Base-by-base conservation (phyloP, 225 moss, liverwort and hornwort genomes). In the Pseudisothecium myosuroides region DNA sequence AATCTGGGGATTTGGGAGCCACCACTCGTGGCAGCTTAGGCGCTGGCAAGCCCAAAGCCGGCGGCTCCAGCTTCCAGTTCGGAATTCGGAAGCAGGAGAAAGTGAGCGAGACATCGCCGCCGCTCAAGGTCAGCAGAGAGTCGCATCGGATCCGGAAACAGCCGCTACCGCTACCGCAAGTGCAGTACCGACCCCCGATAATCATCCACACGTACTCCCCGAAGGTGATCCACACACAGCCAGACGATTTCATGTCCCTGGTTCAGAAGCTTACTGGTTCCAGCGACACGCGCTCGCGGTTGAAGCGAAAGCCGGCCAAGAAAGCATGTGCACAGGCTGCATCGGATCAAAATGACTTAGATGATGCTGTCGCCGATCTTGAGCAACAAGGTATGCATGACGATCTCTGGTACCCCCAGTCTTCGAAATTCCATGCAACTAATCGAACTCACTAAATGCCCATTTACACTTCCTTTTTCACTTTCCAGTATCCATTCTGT, bases 151-250 rank as follows among this genome's bases (percentile, higher is more conserved):
- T 95, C 87, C 93, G 95, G 80, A 95, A 93, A 56, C 93, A 92
- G 41, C 89, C 95, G 62, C 72, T 93, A 91, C 95, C 95, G n/a
- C 92, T 95, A 32, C 95, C 95, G 61, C 91, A 90, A 76, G 93
- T 95, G 94, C 98, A 98, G 88, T 95, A 93, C 88, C 93, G 95
- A n/a, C 97, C 95, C 20, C 98, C 98, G 24, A 95, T 98, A 49
- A 93, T 93, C 91, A 93, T 93, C 83, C 96, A 98, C 92, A 97
- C 98, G 45, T 97, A 96, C 89, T 97, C 98, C 3, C 98, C 98
- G 37, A 96, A 96, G 94, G 92, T 98, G 60, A 96, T 96, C 87
- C 93, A 98, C 91, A 96, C 97, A 12, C 92, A 96, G 81, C 92
- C 96, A 32, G 94, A 96, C 41, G 78, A 96, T 72, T 98, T 98